Conservation (phyloP, 2,329 filamentous ascomycete species). For the Pestalotiopsis sp. region DNA sequence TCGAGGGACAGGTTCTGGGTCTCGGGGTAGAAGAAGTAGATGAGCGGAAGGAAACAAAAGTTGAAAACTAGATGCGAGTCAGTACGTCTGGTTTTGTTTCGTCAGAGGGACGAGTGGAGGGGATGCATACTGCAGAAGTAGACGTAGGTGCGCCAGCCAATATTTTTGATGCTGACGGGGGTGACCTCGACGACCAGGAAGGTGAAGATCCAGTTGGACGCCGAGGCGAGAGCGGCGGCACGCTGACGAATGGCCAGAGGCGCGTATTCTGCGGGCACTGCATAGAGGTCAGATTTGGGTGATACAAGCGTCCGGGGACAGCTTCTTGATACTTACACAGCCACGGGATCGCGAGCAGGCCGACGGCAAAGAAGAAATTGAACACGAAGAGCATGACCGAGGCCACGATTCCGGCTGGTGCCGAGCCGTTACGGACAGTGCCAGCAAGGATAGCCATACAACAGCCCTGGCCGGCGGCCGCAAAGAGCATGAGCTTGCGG, state of each 20-base stretch:
- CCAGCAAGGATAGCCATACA: constrained; percentile 51
- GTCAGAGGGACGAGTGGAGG: neutral
- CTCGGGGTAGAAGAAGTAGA: constrained; percentile 11
- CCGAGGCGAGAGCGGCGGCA: constrained; percentile 39
- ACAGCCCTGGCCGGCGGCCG: constrained; percentile 34
- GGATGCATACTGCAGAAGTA: constrained; percentile 24
- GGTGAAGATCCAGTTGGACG: constrained; percentile 34
- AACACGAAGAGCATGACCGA: constrained; percentile 47
- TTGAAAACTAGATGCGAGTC: constrained; percentile 31
- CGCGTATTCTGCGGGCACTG: constrained; percentile 45
- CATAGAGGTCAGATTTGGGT: neutral
- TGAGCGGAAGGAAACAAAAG: constrained; percentile 26
- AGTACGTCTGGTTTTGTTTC: constrained; percentile 18
- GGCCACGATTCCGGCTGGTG: constrained; percentile 41
- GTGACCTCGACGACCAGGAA: constrained; percentile 27
- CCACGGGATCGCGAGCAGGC: constrained; percentile 41
- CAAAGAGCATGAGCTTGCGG: constrained; percentile 60
- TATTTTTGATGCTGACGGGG: constrained; percentile 19
- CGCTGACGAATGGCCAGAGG: constrained; percentile 40
- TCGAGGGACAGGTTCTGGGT: constrained; percentile 30
- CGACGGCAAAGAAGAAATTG: constrained; percentile 45
- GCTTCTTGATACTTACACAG: constrained; percentile 17
- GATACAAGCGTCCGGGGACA: neutral
- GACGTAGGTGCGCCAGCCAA: constrained; percentile 19
- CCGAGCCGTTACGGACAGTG: constrained; percentile 41